Percentiles rank a stretch among this genome's conserved stretches.
phyloP scores from a whole-genome alignment of 164 flowering plant species.

The Nymphaea colorata region DNA sequence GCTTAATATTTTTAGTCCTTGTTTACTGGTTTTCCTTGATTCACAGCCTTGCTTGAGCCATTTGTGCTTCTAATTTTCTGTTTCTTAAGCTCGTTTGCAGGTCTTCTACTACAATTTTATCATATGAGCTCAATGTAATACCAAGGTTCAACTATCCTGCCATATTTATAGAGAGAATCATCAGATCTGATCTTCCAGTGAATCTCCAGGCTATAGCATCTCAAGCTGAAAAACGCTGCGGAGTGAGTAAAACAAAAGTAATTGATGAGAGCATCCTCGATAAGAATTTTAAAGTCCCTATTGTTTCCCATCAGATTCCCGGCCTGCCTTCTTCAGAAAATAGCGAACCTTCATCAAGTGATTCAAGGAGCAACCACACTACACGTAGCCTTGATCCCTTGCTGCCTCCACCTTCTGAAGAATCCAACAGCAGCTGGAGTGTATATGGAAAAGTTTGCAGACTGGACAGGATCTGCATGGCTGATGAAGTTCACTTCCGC shows the following conservation, averaged over 20 bases:
- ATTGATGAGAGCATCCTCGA: conserved; percentile 11
- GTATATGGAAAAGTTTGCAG: conserved; percentile 66
- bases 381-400: conserved; percentile 27
- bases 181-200: conserved; percentile 88
- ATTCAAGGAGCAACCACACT: conserved; percentile 21
- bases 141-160: conserved; percentile 93
- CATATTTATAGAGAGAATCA: conserved; percentile 84
- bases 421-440: conserved; percentile 61
- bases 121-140: conserved; percentile 85
- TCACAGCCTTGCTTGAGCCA: background rate
- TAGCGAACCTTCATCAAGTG: conserved; percentile 17
- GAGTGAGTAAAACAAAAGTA: conserved; percentile 18
- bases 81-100: conserved; percentile 15
- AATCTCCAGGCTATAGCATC: conserved; percentile 83
- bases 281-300: conserved; percentile 8
- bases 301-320: conserved; percentile 7
- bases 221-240: conserved; percentile 49
- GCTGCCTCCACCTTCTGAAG: conserved; percentile 25
- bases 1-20: background rate
- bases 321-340: conserved; percentile 15
- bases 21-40: background rate
- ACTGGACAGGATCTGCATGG: conserved; percentile 70
- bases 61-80: too few relatives aligned
- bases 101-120: conserved; percentile 41
- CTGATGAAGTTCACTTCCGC: conserved; percentile 95